A percentile compares a stretch with the other conserved stretches of the same genome.
phyloP scores from a whole-genome alignment of 768 basidiomycete species.

The Mycena sanguinolenta region DNA sequence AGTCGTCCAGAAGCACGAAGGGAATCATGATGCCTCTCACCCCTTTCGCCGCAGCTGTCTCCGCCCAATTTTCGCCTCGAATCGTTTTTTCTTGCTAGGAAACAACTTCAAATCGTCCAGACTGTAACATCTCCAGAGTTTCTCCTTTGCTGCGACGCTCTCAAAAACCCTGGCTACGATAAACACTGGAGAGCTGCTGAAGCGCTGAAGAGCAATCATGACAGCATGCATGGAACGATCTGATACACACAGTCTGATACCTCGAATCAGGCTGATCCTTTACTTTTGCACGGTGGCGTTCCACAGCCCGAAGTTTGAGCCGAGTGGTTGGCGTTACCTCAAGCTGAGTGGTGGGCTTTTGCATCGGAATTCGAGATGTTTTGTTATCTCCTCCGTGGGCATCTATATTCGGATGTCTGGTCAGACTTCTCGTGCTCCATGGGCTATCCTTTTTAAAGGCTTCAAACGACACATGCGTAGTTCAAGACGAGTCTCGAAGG shows the following conservation, averaged over 20 bases:
- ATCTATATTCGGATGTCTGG: not conserved
- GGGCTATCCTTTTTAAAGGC: not conserved
- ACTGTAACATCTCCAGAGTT: no score
- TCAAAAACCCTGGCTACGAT: no score
- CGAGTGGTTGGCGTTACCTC: no score
- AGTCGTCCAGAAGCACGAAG: not conserved
- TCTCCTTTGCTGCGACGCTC: no score
- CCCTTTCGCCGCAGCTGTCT: not conserved
- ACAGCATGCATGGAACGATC: conserved; percentile 5
- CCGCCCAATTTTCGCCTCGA: no score
- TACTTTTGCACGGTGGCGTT: not conserved
- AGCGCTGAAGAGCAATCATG: not conserved
- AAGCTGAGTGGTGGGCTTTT: no score
- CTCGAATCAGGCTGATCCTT: conserved; percentile 4
- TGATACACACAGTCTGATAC: conserved; percentile 10
- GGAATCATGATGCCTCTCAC: conserved; percentile 4
- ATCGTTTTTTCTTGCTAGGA: no score
- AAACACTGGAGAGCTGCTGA: not conserved
- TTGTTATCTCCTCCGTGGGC: not conserved
- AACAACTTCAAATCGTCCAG: no score
- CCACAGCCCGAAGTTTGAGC: not conserved
- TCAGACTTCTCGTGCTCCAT: not conserved
- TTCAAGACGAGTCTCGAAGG: not conserved
- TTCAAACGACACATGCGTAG: not conserved
- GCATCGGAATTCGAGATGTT: not conserved